Conservation (phyloP, 805 yeast genomes). For the Ogataea polymorpha region DNA sequence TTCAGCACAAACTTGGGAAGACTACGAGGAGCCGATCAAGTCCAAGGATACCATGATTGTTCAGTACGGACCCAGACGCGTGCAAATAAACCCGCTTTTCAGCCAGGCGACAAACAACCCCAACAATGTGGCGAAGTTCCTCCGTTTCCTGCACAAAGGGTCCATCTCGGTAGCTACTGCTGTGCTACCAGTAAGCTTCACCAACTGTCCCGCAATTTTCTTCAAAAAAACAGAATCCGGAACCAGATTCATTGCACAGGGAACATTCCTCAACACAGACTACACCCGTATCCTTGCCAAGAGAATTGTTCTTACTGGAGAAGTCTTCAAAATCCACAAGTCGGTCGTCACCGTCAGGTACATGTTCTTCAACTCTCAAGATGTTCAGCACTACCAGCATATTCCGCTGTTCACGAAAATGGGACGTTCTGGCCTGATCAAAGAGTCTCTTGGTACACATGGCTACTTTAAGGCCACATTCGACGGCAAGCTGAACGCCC, state of each 20-base stretch:
- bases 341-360: slow-evolving; percentile 87
- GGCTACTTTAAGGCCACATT: slow-evolving; percentile 96
- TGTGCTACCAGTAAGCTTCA: slow-evolving; percentile 82
- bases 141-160: slow-evolving; percentile 80
- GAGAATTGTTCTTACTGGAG: slow-evolving; percentile 87
- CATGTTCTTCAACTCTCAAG: slow-evolving; percentile 94
- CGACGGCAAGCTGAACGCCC: slow-evolving; percentile 85
- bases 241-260: slow-evolving; percentile 78
- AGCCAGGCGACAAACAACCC: slow-evolving; percentile 73
- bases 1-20: slow-evolving; percentile 85
- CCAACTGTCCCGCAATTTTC: slow-evolving; percentile 80
- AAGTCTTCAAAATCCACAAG: slow-evolving; percentile 93
- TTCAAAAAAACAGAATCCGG: slow-evolving; percentile 57
- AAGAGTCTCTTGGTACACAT: slow-evolving; percentile 95
- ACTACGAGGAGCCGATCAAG: slow-evolving; percentile 78
- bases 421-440: slow-evolving; percentile 93
- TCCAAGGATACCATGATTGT: slow-evolving; percentile 78
- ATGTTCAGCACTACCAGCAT: slow-evolving; percentile 83
- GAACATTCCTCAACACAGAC: slow-evolving; percentile 84
- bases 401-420: slow-evolving; percentile 89
- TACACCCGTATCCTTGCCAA: slow-evolving; percentile 81
- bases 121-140: slow-evolving; percentile 84
- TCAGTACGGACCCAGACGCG: slow-evolving; percentile 92
- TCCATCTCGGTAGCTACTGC: slow-evolving; percentile 75
- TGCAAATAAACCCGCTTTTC: slow-evolving; percentile 76